phyloP scores from a whole-genome alignment of 192 early-diverging fungal species.

The Entomortierella lignicola region DNA sequence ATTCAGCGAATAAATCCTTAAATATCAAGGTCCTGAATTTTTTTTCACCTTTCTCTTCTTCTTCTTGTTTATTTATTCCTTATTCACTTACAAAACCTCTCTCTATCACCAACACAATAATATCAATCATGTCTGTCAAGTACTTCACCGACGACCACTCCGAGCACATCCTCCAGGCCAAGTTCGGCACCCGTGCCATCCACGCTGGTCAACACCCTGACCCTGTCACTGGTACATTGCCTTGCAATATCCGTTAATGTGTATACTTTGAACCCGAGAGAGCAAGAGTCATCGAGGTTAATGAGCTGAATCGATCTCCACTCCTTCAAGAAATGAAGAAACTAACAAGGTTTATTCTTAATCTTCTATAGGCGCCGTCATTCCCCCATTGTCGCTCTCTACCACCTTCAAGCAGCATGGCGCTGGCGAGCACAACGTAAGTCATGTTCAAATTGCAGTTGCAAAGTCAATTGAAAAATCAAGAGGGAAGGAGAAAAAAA shows the following conservation, averaged over 20 bases:
- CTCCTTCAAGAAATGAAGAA: too few relatives aligned
- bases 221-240: slow-evolving; percentile 78
- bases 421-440: slow-evolving; percentile 90
- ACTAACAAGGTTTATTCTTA: not conserved
- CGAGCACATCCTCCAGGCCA: slow-evolving; percentile 48
- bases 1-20: too few relatives aligned
- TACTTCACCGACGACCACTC: slow-evolving; percentile 45
- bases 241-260: not conserved
- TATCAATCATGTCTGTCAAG: slow-evolving; percentile 41
- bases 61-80: not conserved
- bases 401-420: slow-evolving; percentile 96
- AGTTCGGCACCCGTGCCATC: slow-evolving; percentile 93
- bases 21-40: not conserved
- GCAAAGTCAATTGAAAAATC: not conserved
- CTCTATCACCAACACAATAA: not conserved
- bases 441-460: not conserved
- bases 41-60: not conserved
- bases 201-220: slow-evolving; percentile 94
- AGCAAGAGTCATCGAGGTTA: too few relatives aligned
- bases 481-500: not conserved
- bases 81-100: not conserved
- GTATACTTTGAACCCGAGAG: too few relatives aligned
- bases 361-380: slow-evolving; percentile 76
- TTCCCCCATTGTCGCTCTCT: slow-evolving; percentile 93
- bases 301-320: too few relatives aligned